These are phyloP conservation scores for Arthromyces matolae DNA, from an alignment of 768 basidiomycete genomes.

Conservation along the genomic window DNA sequence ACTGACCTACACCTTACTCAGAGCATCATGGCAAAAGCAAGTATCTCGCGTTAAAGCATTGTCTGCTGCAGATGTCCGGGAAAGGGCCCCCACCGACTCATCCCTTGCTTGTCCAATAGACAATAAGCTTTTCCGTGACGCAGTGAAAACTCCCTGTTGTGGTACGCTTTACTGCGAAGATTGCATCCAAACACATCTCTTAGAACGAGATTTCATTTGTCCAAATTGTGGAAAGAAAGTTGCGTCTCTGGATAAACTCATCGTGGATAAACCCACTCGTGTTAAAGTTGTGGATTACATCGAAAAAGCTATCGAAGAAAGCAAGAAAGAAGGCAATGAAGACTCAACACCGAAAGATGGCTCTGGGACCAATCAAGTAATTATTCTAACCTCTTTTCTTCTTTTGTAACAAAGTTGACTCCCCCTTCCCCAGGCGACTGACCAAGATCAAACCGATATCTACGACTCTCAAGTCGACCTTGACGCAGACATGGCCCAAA, in stretches of 20 bases:
- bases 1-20: constrained; percentile 25
- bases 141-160: constrained; percentile 95
- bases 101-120: constrained; percentile 87
- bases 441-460: too few species aligned
- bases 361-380: constrained; percentile 33
- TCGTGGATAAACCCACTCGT: constrained; percentile 75
- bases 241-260: constrained; percentile 82
- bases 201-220: constrained; percentile 94
- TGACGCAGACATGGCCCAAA: constrained; percentile 65
- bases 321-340: constrained; percentile 59
- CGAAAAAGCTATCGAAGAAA: constrained; percentile 75
- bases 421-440: too few species aligned
- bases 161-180: constrained; percentile 91
- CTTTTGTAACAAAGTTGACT: neutral
- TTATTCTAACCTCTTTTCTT: neutral
- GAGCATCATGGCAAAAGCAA: constrained; percentile 94
- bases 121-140: constrained; percentile 89
- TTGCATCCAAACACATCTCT: constrained; percentile 90
- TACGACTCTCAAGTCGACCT: constrained; percentile 70
- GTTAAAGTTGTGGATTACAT: constrained; percentile 80
- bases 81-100: constrained; percentile 74
- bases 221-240: constrained; percentile 88
- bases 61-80: constrained; percentile 86
- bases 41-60: constrained; percentile 74
- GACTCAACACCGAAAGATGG: constrained; percentile 25